Evolutionary conservation across 805 yeast genomes (phyloP), one percentile per base, ranked within the genome.

Genomic region (Wickerhamiella spandovensis): DNA sequence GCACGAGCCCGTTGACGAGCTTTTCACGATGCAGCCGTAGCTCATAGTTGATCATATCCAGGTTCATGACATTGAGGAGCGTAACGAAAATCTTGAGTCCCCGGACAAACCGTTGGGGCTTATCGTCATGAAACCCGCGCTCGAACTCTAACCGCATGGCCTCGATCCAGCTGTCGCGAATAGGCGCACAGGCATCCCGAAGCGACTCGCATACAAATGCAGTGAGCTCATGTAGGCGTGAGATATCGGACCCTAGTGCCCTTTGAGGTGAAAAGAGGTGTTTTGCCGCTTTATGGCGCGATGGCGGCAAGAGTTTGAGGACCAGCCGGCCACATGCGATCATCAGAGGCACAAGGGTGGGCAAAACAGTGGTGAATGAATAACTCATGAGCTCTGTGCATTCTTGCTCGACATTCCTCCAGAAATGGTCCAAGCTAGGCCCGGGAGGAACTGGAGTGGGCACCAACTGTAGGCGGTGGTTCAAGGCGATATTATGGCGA

Each of bases 11-110:
- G 6, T 39, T 17, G 5, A 39, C 24, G 15, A 39, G 24, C 22
- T 18, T 12, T 18, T 8, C 3, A 12, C 18, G 43, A 39, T 39
- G 22, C 4, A 39, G 15, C 56, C 95, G 74, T 49, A 90, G 85
- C 67, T 89, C 96, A 63, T 89, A 95, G 67, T 89, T 89, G 15
- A 97, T 95, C 50, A 88, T 92, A 61, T 90, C 97, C 54, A 89
- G 72, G 64, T 89, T 90, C 95, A 89, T 88, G 10, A 95, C 90
- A 65, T 89, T 97, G 55, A 90, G 71, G 51, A 90, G 82, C 52
- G 84, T 81, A 62, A 89, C 86, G 8, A 85, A 74, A 64, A 81
- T 75, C 50, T 88, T 74, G 48, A 90, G 68, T 1, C 94, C 96
- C 32, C 79, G 85, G 28, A 85, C 83, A 41, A 88, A 69, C 5